These are phyloP conservation scores for Barnettozyma populi DNA, from an alignment of 805 yeast species.

Conservation along the genomic window DNA sequence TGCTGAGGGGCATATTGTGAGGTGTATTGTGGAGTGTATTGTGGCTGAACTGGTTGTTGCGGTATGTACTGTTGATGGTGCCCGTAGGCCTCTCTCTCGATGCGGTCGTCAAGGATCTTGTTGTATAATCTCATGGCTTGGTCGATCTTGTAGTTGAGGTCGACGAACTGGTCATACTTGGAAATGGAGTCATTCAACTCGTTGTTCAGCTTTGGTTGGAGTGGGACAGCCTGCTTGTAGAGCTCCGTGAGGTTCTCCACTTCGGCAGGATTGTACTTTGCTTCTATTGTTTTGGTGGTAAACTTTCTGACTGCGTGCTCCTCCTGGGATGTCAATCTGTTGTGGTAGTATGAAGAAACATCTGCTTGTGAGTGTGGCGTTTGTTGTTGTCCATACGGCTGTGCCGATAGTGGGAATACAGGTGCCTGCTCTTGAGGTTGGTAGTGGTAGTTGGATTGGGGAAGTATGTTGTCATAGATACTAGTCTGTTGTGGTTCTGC, in stretches of 20 bases:
- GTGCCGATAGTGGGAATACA: slow-evolving; percentile 12
- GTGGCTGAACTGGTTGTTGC: slow-evolving; percentile 7
- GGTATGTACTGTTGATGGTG: slow-evolving; percentile 6
- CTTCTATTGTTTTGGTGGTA: slow-evolving; percentile 54
- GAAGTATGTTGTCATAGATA: slow-evolving; percentile 17
- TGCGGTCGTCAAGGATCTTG: slow-evolving; percentile 56
- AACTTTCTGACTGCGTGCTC: slow-evolving; percentile 67
- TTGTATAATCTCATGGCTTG: slow-evolving; percentile 76
- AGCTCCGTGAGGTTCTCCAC: slow-evolving; percentile 51
- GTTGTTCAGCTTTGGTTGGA: slow-evolving; percentile 66
- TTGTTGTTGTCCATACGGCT: slow-evolving; percentile 12
- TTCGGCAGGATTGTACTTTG: slow-evolving; percentile 16
- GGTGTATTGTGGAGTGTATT: slow-evolving; percentile 2
- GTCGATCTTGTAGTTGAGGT: slow-evolving; percentile 72
- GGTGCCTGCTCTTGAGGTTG: slow-evolving; percentile 5
- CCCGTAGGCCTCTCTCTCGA: slow-evolving; percentile 30
- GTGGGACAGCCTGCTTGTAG: slow-evolving; percentile 50
- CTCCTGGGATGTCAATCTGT: slow-evolving; percentile 43
- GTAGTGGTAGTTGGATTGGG: slow-evolving; percentile 10
- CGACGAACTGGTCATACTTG: slow-evolving; percentile 61
- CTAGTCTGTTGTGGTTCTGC: slow-evolving; percentile 12
- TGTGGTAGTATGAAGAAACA: slow-evolving; percentile 10
- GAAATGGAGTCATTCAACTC: slow-evolving; percentile 52
- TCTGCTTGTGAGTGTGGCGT: slow-evolving; percentile 15
- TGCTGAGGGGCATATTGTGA: slow-evolving; percentile 6